These are phyloP conservation scores for Cryptomeria japonica DNA, from an alignment of 75 land plant genomes.

Conservation along the genomic window DNA sequence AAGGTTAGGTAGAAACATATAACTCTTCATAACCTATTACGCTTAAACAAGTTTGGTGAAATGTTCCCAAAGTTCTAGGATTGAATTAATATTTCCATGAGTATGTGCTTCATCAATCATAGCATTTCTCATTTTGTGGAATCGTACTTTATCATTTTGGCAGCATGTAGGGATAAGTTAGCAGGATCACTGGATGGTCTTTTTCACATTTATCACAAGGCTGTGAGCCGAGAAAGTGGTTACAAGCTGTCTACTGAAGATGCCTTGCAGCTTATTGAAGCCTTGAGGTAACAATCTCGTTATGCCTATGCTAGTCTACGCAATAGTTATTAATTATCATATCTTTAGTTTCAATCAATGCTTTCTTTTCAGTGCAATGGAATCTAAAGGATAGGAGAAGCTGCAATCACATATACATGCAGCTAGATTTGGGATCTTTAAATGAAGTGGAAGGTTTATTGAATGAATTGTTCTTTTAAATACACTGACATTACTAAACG, in stretches of 20 bases:
- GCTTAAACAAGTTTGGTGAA: neutral
- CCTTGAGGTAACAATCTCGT: slow-evolving; percentile 63
- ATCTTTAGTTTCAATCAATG: neutral
- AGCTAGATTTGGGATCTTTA: neutral
- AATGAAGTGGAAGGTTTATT: neutral
- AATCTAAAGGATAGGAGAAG: neutral
- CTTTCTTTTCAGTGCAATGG: neutral
- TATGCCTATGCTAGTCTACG: neutral
- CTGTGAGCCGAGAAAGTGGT: slow-evolving; percentile 58
- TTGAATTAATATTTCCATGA: neutral
- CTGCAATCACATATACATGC: neutral
- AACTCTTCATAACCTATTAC: neutral
- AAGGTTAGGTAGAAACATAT: neutral
- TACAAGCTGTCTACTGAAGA: slow-evolving; percentile 78
- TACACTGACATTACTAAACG: neutral
- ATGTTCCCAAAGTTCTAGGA: neutral
- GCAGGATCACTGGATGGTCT: slow-evolving; percentile 75
- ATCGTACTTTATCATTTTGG: neutral
- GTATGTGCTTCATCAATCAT: neutral
- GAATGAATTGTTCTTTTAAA: neutral
- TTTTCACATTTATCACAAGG: slow-evolving; percentile 70
- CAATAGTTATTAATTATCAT: neutral
- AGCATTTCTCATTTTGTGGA: neutral
- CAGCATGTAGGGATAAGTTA: slow-evolving; percentile 82
- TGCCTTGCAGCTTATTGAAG: slow-evolving; percentile 90